Base-by-base conservation (phyloP, 805 yeast genomes). In the Yamadazyma phyllophila region DNA sequence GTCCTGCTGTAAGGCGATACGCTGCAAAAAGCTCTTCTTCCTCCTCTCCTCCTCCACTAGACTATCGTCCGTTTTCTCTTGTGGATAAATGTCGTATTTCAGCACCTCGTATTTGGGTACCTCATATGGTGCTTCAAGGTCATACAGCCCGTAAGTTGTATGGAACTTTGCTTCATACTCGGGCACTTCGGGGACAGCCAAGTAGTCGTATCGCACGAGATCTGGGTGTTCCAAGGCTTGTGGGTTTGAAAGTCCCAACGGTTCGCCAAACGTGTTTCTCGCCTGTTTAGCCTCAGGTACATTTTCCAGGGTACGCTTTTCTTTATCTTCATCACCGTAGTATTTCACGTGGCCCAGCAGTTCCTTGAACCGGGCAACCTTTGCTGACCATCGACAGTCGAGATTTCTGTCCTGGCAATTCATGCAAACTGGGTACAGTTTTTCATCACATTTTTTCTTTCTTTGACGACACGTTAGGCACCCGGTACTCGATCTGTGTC, bases 1-100 rank as follows among this genome's bases (percentile, higher is more conserved):
- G 45, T 68, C 71, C 55, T 67, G 67, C 52, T 68, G 74, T 63
- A 68, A 57, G 26, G 72, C 72, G 35, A 68, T 68, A 31, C 65
- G 51, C 24, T 60, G 57, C 17, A 67, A 27, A 24, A 36, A 35
- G 16, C 26, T 39, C n/a, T 29, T 44, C 24, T 38, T 44, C 7
- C 13, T 24, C 12, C 29, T 29, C 4, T 13, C 37, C 2, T 24
- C 29, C 4, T 33, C 37, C 20, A 31, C 43, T 8, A n/a, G n/a
- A 7, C 30, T 12, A 7, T n/a, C 9, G 1, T 10, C 7, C 20
- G n/a, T 26, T 7, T 26, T 14, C 6, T 37, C n/a, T 26, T 26
- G 32, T n/a, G 31, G 17, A 5, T 29, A 29, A 20, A 20, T 20
- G 3, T 20, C 24, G 24, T 20, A 20, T 6, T 20, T 20, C 6